Percentiles rank a stretch among this genome's conserved stretches.
phyloP scores from a whole-genome alignment of 2,329 filamentous ascomycete species.

The Penicillium paneum region DNA sequence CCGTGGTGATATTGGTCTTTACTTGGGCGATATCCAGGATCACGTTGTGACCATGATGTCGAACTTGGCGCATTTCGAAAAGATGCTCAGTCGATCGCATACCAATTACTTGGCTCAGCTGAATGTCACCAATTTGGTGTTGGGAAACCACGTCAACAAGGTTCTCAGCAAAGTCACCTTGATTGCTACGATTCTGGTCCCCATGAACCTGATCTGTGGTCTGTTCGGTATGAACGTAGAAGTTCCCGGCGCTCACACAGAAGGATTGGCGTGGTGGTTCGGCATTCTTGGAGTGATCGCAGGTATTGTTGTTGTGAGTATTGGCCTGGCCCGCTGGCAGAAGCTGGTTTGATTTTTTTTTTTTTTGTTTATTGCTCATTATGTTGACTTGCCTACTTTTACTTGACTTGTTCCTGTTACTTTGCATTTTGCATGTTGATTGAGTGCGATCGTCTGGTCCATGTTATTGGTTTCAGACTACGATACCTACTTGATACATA shows the following conservation, averaged over 20 bases:
- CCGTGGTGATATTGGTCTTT: conserved; percentile 92
- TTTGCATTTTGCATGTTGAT: not conserved
- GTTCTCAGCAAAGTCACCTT: conserved; percentile 94
- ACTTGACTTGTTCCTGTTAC: not conserved
- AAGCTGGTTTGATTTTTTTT: conserved; percentile 36
- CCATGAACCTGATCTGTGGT: conserved; percentile 82
- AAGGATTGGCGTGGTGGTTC: conserved; percentile 48
- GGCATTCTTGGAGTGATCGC: conserved; percentile 49
- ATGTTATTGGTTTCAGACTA: not conserved
- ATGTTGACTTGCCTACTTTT: not conserved
- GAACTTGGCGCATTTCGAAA: conserved; percentile 92
- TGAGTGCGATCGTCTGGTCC: not conserved
- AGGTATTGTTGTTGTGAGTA: conserved; percentile 39
- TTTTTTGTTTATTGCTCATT: not conserved
- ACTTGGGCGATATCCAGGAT: conserved; percentile 96
- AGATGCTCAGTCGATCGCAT: conserved; percentile 91
- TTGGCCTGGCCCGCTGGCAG: conserved; percentile 41
- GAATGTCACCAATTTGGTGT: conserved; percentile 82
- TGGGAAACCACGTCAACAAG: conserved; percentile 83
- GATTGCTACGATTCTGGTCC: conserved; percentile 90
- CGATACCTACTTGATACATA: not conserved
- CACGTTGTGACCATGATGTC: conserved; percentile 99
- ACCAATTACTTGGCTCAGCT: conserved; percentile 95
- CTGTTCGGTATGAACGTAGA: conserved; percentile 53
- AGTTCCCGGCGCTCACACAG: conserved; percentile 41